Evolutionary conservation across 2,329 filamentous ascomycete genomes (phyloP).

Genomic region (Xenosphaeropsis pyriputrescens): DNA sequence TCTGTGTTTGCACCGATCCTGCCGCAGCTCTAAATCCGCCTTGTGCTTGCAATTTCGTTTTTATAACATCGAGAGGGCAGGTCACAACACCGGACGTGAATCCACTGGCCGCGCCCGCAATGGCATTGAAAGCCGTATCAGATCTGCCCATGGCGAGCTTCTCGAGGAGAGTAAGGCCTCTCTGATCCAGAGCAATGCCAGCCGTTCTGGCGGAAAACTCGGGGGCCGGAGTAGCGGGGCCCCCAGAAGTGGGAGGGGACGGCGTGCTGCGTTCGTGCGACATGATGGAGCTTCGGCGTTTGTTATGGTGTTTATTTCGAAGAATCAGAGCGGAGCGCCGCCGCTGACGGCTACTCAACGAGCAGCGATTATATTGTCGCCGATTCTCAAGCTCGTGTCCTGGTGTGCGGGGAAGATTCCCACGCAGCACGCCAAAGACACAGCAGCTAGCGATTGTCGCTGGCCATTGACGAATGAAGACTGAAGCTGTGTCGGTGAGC

Average conservation of each 20-base stretch:
- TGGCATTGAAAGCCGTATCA: constrained; percentile 59
- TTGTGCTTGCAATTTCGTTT: constrained; percentile 94
- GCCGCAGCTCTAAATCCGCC: constrained; percentile 53
- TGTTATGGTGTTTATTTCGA: too few relatives aligned
- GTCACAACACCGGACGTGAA: constrained; percentile 90
- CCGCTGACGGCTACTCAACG: background rate
- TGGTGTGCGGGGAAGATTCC: constrained; percentile 43
- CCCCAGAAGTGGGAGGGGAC: constrained; percentile 16
- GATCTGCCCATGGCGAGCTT: constrained; percentile 40
- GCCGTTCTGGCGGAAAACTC: constrained; percentile 6
- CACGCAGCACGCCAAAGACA: constrained; percentile 41
- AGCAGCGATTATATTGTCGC: constrained; percentile 6
- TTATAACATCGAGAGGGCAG: constrained; percentile 96
- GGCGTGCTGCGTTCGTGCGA: constrained; percentile 25
- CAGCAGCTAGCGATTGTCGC: constrained; percentile 35
- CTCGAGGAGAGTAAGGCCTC: constrained; percentile 29
- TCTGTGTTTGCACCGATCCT: constrained; percentile 6
- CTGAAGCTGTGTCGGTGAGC: background rate
- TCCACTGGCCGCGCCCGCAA: constrained; percentile 78
- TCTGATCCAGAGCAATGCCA: constrained; percentile 7
- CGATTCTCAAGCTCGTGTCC: constrained; percentile 21
- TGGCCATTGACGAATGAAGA: constrained; percentile 36
- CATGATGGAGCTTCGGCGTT: constrained; percentile 21
- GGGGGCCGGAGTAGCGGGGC: constrained; percentile 9
- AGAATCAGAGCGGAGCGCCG: background rate